Base-by-base conservation (phyloP, 2,329 filamentous ascomycete genomes). In the Paecilomyces fulvus region DNA sequence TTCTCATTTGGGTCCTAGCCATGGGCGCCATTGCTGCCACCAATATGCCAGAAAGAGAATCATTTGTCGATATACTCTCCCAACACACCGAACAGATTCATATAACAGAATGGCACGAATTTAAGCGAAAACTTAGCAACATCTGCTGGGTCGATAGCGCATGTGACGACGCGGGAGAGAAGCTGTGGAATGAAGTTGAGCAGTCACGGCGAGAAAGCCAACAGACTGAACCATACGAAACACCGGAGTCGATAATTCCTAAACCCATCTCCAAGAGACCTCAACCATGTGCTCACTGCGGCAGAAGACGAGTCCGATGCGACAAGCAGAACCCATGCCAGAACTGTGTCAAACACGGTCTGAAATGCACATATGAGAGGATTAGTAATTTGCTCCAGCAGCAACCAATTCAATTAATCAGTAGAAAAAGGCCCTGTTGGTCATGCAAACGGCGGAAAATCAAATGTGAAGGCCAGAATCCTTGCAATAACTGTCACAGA, bases 71-170 rank as follows among this genome's bases (percentile, higher is more conserved):
- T 0, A 61, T 60, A 4, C 57, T 75, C 0, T 56, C 58, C 3
- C 58, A 67, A 14, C 58, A 64, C 2, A 58, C 65, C 1, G 56
- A 52, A 8, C 56, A 56, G 8, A 61, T 56, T 12, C 58, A 60
- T 3, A 56, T 73, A 9, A 46, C 33, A 4, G 61, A 60, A 6
- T 74, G 69, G 67, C 25, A 57, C 1, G 62, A 64, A 5, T 52
- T 72, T 8, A 69, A 65, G 50, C 53, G 55, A 8, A 53, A 59
- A 1, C 53, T 74, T 9, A 55, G 55, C 3, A 54, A 61, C n/a
- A 63, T 74, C 53, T 61, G 70, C 11, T 74, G 72, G 72, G 69
- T 68, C 46, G 69, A 71, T 10, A 51, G 58, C 12, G 70, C 72
- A 17, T 73, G 71, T 30, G 70, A 73, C 21, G 55, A 59, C 11